These are phyloP conservation scores for Monosporascus sp. DNA, from an alignment of 2,329 filamentous ascomycete species.

Conservation along the genomic window DNA sequence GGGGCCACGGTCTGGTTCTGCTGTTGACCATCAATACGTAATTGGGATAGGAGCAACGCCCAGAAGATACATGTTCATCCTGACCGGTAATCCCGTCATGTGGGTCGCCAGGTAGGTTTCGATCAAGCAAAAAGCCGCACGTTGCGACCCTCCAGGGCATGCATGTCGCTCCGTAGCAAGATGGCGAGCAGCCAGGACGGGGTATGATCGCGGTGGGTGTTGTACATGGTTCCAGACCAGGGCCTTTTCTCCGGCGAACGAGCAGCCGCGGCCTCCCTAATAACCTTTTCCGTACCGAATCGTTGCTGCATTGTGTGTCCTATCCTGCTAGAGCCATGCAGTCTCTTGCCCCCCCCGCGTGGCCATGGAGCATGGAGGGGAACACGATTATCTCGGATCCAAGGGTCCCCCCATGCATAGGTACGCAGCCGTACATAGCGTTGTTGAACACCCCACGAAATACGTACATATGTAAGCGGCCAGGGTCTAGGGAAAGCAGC, in stretches of 20 bases:
- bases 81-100: conserved; percentile 5
- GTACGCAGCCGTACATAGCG: neutral
- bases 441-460: neutral
- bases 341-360: too few relatives aligned
- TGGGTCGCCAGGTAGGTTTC: conserved; percentile 17
- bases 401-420: neutral
- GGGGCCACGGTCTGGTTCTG: neutral
- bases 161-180: conserved; percentile 8
- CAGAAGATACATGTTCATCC: conserved; percentile 7
- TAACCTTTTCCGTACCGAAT: neutral
- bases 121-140: conserved; percentile 24
- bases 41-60: conserved; percentile 7
- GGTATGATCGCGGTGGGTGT: too few relatives aligned
- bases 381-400: neutral
- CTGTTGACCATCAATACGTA: conserved; percentile 9
- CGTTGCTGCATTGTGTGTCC: neutral
- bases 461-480: neutral
- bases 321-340: neutral
- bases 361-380: too few relatives aligned
- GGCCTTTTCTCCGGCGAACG: neutral
- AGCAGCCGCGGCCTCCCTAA: neutral
- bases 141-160: conserved; percentile 10
- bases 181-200: conserved; percentile 1
- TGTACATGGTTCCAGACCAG: too few relatives aligned
- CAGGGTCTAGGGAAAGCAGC: conserved; percentile 6